A percentile compares a stretch with the other conserved stretches of the same genome.
Evolutionary conservation across 805 yeast genomes (phyloP).

Genomic region (Wickerhamomyces strasburgensis): DNA sequence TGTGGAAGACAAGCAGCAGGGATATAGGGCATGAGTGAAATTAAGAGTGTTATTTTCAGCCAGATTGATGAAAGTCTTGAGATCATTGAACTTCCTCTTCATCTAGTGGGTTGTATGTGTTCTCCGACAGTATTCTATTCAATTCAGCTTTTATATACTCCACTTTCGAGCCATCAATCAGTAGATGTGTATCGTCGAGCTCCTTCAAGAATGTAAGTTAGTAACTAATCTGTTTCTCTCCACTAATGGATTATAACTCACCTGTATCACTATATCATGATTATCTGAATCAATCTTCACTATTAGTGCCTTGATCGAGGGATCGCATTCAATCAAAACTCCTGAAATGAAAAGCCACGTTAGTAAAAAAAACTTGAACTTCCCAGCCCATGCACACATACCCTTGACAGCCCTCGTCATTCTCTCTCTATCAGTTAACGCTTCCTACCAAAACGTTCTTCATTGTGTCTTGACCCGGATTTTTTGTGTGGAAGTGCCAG

Average conservation of each 20-base stretch:
- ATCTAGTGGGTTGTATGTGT: conserved; percentile 79
- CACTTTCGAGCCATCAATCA: conserved; percentile 75
- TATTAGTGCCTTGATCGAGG: conserved; percentile 84
- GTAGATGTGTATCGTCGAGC: conserved; percentile 84
- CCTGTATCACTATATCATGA: conserved; percentile 65
- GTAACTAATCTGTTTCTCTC: conserved; percentile 1
- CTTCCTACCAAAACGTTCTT: no score
- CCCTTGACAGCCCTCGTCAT: conserved; percentile 57
- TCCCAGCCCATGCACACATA: conserved; percentile 7
- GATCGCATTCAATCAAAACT: conserved; percentile 66
- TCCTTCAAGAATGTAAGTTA: conserved; percentile 62
- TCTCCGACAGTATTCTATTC: conserved; percentile 69
- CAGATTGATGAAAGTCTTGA: no score
- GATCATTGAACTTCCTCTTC: conserved; percentile 47
- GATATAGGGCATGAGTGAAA: no score
- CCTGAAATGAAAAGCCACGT: conserved; percentile 19
- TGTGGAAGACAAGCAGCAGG: no score
- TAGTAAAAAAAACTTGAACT: background rate
- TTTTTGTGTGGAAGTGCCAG: no score
- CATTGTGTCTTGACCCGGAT: no score
- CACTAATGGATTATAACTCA: no score
- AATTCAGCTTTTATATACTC: conserved; percentile 73
- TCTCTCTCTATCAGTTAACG: no score
- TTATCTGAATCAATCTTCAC: conserved; percentile 71
- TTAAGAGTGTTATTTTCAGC: no score